Conservation (phyloP, 2,329 filamentous ascomycete species). For the Penicillium vulpinum region DNA sequence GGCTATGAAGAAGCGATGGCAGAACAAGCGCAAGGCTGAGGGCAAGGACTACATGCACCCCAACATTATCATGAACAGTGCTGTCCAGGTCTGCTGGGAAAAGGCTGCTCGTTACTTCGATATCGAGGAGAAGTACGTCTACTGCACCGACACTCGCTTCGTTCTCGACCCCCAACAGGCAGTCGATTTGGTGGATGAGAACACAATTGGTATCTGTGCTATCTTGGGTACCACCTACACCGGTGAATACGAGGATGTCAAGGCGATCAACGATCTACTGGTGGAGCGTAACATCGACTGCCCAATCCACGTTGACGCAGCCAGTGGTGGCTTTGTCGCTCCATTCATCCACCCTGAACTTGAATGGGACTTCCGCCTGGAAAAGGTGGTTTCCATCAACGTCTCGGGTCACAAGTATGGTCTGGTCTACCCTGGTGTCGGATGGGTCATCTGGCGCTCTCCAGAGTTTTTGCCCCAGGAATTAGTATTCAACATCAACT, state of each 20-base stretch:
- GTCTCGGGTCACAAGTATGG: slow-evolving; percentile 89
- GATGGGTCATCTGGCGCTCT: slow-evolving; percentile 88
- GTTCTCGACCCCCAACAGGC: slow-evolving; percentile 65
- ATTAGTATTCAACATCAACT: slow-evolving; percentile 99
- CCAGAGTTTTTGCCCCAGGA: slow-evolving; percentile 83
- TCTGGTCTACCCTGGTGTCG: slow-evolving; percentile 82
- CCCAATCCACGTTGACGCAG: slow-evolving; percentile 92
- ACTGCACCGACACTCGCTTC: slow-evolving; percentile 61
- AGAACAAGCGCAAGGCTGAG: slow-evolving; percentile 77
- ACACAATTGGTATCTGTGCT: slow-evolving; percentile 84
- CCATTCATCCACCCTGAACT: slow-evolving; percentile 84
- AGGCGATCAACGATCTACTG: slow-evolving; percentile 85
- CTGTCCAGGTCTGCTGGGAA: slow-evolving; percentile 97
- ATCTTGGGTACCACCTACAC: slow-evolving; percentile 95
- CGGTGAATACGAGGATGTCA: slow-evolving; percentile 91
- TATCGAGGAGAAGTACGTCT: slow-evolving; percentile 80
- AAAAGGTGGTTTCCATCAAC: slow-evolving; percentile 90
- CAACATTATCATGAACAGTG: slow-evolving; percentile 94
- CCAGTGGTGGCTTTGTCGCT: slow-evolving; percentile 87
- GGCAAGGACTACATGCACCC: slow-evolving; percentile 79
- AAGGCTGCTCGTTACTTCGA: slow-evolving; percentile 90
- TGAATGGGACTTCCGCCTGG: slow-evolving; percentile 87
- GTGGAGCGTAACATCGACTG: slow-evolving; percentile 72
- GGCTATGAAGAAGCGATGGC: slow-evolving; percentile 95
- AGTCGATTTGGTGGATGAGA: slow-evolving; percentile 64